Evolutionary conservation across 2,329 filamentous ascomycete genomes (phyloP).

Genomic region (Ophiostoma sp.): DNA sequence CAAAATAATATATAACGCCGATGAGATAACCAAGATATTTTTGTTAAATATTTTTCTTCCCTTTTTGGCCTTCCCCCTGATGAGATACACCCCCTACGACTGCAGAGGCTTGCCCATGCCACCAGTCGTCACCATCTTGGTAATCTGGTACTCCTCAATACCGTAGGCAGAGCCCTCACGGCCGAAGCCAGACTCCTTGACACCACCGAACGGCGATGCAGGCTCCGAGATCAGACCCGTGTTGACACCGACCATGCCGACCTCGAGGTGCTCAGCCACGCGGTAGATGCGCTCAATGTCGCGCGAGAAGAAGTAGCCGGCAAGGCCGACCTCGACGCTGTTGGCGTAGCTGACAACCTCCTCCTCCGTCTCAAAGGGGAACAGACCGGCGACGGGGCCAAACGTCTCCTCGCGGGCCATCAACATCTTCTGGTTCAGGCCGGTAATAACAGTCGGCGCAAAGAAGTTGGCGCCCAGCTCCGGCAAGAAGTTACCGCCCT

Average conservation of each 20-base stretch:
- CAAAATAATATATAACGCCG: neutral
- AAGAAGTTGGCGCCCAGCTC: constrained; percentile 85
- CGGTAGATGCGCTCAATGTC: constrained; percentile 61
- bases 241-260: constrained; percentile 86
- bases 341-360: constrained; percentile 88
- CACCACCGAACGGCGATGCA: constrained; percentile 69
- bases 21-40: neutral
- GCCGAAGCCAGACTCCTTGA: constrained; percentile 81
- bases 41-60: neutral
- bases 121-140: constrained; percentile 65
- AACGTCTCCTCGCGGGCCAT: constrained; percentile 91
- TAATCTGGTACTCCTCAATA: constrained; percentile 71
- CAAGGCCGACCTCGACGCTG: constrained; percentile 77
- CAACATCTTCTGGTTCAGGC: constrained; percentile 82
- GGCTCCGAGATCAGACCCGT: constrained; percentile 66
- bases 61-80: neutral
- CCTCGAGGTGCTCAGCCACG: constrained; percentile 70
- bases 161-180: constrained; percentile 77
- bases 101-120: constrained; percentile 59
- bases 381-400: constrained; percentile 86
- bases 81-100: constrained; percentile 18
- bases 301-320: constrained; percentile 86
- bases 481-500: constrained; percentile 72
- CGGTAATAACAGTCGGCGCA: constrained; percentile 83
- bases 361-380: constrained; percentile 83